Conservation (phyloP, 2,329 filamentous ascomycete genomes). For the Ophiostoma angusticollis region DNA sequence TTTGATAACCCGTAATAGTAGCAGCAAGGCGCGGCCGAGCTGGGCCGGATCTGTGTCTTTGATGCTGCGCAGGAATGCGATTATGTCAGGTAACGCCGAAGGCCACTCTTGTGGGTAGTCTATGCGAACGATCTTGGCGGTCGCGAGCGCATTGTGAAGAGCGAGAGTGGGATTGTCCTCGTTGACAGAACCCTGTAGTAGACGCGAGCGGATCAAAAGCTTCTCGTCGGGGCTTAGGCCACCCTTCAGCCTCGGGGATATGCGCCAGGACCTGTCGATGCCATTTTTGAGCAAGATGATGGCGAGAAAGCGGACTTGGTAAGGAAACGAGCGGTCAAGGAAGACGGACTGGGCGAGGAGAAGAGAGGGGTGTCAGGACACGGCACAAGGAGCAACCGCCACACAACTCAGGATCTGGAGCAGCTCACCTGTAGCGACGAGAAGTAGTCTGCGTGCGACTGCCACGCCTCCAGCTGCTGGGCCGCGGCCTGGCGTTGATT, state of each 20-base stretch:
- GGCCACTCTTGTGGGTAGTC: constrained; percentile 86
- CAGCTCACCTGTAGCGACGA: constrained; percentile 50
- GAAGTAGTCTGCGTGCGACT: constrained; percentile 53
- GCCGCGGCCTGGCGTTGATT: constrained; percentile 53
- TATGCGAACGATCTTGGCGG: constrained; percentile 77
- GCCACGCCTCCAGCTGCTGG: constrained; percentile 61
- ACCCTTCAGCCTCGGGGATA: constrained; percentile 42
- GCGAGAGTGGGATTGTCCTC: constrained; percentile 67
- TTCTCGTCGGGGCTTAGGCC: constrained; percentile 67
- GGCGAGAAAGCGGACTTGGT: constrained; percentile 73
- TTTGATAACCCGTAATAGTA: constrained; percentile 78
- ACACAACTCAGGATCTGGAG: too few species aligned
- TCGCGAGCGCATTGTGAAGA: constrained; percentile 74
- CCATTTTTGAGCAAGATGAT: constrained; percentile 95
- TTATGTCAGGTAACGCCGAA: constrained; percentile 45
- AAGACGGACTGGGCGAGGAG: constrained; percentile 75
- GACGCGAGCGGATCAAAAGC: constrained; percentile 55
- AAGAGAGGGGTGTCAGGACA: neutral
- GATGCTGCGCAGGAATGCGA: constrained; percentile 49
- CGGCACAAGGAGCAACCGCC: neutral
- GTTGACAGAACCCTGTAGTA: constrained; percentile 64
- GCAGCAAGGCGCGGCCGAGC: constrained; percentile 58
- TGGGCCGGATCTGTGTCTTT: constrained; percentile 47
- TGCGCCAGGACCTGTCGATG: constrained; percentile 85
- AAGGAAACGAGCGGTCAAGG: constrained; percentile 62